A percentile compares a stretch with the other conserved stretches of the same genome.
These are phyloP conservation scores for Termitomyces sp. DNA, from an alignment of 768 basidiomycete genomes.

Conservation along the genomic window DNA sequence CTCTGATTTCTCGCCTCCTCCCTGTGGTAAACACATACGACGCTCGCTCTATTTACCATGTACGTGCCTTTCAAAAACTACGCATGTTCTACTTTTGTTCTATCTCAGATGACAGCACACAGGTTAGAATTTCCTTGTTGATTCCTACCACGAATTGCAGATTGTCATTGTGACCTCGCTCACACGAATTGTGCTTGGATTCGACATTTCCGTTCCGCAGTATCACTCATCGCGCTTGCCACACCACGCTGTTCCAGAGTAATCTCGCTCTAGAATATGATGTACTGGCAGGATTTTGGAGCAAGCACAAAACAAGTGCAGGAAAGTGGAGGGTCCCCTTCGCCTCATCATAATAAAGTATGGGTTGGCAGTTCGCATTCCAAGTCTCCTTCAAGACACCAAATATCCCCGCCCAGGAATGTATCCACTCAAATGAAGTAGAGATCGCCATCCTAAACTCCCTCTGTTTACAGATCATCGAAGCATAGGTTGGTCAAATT, in stretches of 20 bases:
- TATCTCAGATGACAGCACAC: neutral
- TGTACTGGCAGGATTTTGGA: neutral
- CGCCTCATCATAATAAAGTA: neutral
- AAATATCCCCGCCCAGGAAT: neutral
- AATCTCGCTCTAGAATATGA: neutral
- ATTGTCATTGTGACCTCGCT: neutral
- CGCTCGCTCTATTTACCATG: neutral
- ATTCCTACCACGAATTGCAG: neutral
- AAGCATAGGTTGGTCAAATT: neutral
- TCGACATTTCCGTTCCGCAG: neutral
- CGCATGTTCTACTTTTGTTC: neutral
- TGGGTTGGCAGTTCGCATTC: neutral
- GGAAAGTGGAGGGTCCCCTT: neutral
- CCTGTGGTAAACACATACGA: neutral
- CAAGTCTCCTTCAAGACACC: neutral
- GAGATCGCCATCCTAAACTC: neutral
- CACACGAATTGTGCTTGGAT: neutral
- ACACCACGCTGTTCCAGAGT: slow-evolving; percentile 2
- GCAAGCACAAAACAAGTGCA: neutral
- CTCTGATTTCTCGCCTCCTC: neutral
- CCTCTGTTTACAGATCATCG: neutral
- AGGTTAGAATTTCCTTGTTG: neutral
- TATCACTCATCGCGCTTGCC: neutral
- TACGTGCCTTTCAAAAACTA: slow-evolving; percentile 1
- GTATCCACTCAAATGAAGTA: neutral